Evolutionary conservation across 768 basidiomycete species (phyloP), one percentile per base, ranked within the genome.

Genomic region (Amanita phalloides): DNA sequence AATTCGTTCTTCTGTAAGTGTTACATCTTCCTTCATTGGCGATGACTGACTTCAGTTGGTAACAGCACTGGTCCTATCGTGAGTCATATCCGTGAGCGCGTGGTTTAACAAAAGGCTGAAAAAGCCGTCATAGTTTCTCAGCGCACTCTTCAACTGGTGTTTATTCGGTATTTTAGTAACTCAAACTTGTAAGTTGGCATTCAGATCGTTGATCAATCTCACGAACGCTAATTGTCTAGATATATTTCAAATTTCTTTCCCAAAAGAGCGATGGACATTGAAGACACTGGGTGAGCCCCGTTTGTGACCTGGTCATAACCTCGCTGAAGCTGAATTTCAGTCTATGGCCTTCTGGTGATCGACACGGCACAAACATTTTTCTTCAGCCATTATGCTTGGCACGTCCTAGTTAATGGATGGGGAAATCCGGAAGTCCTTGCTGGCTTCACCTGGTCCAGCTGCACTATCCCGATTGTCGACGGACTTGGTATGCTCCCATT

Each of bases 1-100:
- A 39, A 38, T 49, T 49, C 48, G 36, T 49, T 28, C 48, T 49
- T 39, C 48, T 49, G 48, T 49, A 17, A 38, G 48, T 26, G 21
- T 48, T 2, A 14, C 39, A 7, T 37, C 17, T 8, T 39, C n/a
- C 6, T 37, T 49, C 21, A 49, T 30, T 21, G 6, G 11, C 7
- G n/a, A 14, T 3, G 6, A 26, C 48, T 49, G 48, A 51, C 23
- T 5, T 51, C 17, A 17, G 9, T 13, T 45, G 23, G 10, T 51
- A 13, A 26, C 14, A 51, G 50, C 32, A 45, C 50, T 8, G 50
- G 50, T 1, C 50, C 50, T 30, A 51, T 45, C 10, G 50, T 51
- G 10, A 51, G 50, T 49, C 28, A 8, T 37, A 33, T 21, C 14
- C 23, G 10, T 28, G 25, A 8, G 23, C 23, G 39, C 25, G 4